A percentile compares a stretch with the other conserved stretches of the same genome.
Conservation (phyloP, 2,329 filamentous ascomycete genomes). For the Fusarium chuoi region DNA sequence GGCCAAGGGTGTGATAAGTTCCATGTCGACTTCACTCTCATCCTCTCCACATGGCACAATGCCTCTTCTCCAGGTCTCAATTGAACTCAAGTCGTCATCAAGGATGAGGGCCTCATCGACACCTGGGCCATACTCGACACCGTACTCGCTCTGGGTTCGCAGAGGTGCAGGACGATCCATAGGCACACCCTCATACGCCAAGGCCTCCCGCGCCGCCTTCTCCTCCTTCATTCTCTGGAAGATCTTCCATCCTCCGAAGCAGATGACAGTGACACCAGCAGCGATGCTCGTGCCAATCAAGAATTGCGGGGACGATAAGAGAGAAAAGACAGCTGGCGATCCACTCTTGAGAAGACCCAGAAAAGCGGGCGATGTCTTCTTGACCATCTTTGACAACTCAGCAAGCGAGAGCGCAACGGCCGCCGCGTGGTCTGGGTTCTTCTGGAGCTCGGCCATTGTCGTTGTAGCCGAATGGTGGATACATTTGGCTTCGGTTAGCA, state of each 20-base stretch:
- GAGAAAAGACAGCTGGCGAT: conserved; percentile 85
- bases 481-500: conserved; percentile 90
- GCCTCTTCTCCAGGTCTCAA: conserved; percentile 69
- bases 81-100: conserved; percentile 67
- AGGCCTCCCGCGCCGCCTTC: conserved; percentile 46
- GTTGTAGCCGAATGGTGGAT: conserved; percentile 83
- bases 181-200: conserved; percentile 40
- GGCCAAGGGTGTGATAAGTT: conserved; percentile 68
- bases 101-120: conserved; percentile 67
- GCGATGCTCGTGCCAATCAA: conserved; percentile 90
- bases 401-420: conserved; percentile 93
- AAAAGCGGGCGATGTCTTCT: conserved; percentile 86
- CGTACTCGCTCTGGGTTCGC: conserved; percentile 46
- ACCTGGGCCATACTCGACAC: conserved; percentile 47
- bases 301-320: conserved; percentile 92
- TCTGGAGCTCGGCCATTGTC: conserved; percentile 81
- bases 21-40: conserved; percentile 62
- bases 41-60: conserved; percentile 60
- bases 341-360: conserved; percentile 79
- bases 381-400: conserved; percentile 84
- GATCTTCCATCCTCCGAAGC: conserved; percentile 97
- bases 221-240: conserved; percentile 80
- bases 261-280: conserved; percentile 93
- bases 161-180: conserved; percentile 42
- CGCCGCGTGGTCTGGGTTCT: conserved; percentile 84